These are phyloP conservation scores for Malania oleifera DNA, from an alignment of 164 flowering plant species.

Conservation along the genomic window DNA sequence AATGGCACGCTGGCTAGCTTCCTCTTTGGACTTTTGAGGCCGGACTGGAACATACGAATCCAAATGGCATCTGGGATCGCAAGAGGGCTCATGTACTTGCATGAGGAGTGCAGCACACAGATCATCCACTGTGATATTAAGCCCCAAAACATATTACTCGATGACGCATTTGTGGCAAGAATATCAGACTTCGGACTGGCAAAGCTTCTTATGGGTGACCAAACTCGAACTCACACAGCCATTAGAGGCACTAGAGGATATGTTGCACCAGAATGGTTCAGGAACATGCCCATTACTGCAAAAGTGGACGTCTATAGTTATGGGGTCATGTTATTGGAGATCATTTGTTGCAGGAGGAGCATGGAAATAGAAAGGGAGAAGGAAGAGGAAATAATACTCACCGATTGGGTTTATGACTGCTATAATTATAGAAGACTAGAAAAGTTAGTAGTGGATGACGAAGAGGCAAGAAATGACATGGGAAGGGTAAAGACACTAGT, in stretches of 20 bases:
- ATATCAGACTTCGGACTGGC: conserved; percentile 20
- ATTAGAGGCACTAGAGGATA: conserved; percentile 19
- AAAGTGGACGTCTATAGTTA: conserved; percentile 19
- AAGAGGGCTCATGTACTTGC: conserved; percentile 17
- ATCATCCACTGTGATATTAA: conserved; percentile 20
- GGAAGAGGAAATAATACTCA: conserved; percentile 10
- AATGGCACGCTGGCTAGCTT: conserved; percentile 14
- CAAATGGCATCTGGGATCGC: conserved; percentile 15
- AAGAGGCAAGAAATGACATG: conserved; percentile 12
- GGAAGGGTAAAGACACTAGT: conserved; percentile 10
- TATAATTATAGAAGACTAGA: neutral
- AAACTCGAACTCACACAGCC: conserved; percentile 10
- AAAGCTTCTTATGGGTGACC: conserved; percentile 14
- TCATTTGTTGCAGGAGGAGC: conserved; percentile 7
- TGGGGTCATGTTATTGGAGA: conserved; percentile 15
- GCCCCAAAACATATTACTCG: conserved; percentile 20
- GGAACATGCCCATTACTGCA: conserved; percentile 3
- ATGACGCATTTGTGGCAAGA: conserved; percentile 1
- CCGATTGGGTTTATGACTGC: conserved; percentile 17
- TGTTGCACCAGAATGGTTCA: conserved; percentile 23
- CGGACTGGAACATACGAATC: conserved; percentile 11
- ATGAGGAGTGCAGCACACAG: conserved; percentile 20
- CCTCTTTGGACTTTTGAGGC: conserved; percentile 10
- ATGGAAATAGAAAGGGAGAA: conserved; percentile 7
- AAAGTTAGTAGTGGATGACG: conserved; percentile 12